phyloP scores from a whole-genome alignment of 2,329 filamentous ascomycete genomes.

The Fusarium luffae region DNA sequence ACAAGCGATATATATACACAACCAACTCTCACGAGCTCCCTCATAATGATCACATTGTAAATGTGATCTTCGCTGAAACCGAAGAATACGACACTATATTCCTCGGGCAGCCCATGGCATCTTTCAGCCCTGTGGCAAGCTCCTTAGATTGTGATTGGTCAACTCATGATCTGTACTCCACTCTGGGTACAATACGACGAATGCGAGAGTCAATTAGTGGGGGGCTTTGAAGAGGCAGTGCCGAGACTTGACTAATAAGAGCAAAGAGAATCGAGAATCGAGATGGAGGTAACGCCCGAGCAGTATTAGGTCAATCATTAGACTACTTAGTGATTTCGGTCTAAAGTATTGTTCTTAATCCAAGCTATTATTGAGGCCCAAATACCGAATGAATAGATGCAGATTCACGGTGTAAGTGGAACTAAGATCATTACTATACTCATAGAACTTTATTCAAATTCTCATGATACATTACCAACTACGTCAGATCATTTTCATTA shows the following conservation, averaged over 20 bases:
- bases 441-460: background rate
- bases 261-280: background rate
- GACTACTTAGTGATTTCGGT: background rate
- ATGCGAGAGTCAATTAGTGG: slow-evolving; percentile 44
- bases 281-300: background rate
- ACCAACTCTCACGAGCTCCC: background rate
- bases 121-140: slow-evolving; percentile 24
- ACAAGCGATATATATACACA: slow-evolving; percentile 18
- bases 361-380: background rate
- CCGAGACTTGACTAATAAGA: background rate
- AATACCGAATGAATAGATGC: no score
- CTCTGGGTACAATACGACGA: slow-evolving; percentile 45
- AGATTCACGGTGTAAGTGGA: background rate
- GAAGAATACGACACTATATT: slow-evolving; percentile 32
- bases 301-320: background rate
- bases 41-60: background rate
- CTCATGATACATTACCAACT: background rate
- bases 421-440: background rate
- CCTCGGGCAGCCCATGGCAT: slow-evolving; percentile 17
- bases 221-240: slow-evolving; percentile 30
- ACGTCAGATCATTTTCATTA: background rate
- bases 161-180: slow-evolving; percentile 10
- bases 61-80: slow-evolving; percentile 13
- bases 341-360: background rate
- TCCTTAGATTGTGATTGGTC: slow-evolving; percentile 26